Conservation (phyloP, 1,284 basidiomycete genomes). For the Sanghuangporus weigelae region DNA sequence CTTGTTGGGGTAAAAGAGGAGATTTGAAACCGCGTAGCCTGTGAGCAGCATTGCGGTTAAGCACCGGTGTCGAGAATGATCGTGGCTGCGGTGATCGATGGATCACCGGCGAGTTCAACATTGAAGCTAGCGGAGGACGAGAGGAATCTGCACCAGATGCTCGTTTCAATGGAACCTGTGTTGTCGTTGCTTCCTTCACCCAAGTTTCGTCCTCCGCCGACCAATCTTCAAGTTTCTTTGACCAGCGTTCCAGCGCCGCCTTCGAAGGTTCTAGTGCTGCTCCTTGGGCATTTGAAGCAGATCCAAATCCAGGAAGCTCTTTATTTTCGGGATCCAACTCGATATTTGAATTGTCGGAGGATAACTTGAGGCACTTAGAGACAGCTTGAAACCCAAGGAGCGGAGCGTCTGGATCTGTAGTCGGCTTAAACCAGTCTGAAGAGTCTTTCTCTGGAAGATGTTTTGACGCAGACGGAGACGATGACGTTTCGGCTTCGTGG, state of each 20-base stretch:
- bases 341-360: background rate
- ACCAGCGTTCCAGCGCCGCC: conserved; percentile 52
- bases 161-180: background rate
- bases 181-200: background rate
- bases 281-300: conserved; percentile 27
- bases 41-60: background rate
- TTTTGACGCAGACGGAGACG: conserved; percentile 42
- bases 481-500: conserved; percentile 27
- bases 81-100: conserved; percentile 4
- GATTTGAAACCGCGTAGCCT: conserved; percentile 45
- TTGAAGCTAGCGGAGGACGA: conserved; percentile 4
- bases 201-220: conserved; percentile 38
- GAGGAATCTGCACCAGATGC: background rate
- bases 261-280: conserved; percentile 46
- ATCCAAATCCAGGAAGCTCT: background rate
- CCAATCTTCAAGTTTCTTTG: conserved; percentile 48
- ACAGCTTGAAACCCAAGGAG: conserved; percentile 10
- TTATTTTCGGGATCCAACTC: background rate
- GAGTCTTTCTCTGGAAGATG: conserved; percentile 40
- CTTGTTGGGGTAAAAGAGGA: conserved; percentile 32
- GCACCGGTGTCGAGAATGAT: conserved; percentile 9
- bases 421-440: conserved; percentile 52
- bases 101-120: background rate
- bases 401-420: background rate
- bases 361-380: conserved; percentile 2